These are phyloP conservation scores for Zygoascus biomembranicola DNA, from an alignment of 805 yeast genomes.

Conservation along the genomic window DNA sequence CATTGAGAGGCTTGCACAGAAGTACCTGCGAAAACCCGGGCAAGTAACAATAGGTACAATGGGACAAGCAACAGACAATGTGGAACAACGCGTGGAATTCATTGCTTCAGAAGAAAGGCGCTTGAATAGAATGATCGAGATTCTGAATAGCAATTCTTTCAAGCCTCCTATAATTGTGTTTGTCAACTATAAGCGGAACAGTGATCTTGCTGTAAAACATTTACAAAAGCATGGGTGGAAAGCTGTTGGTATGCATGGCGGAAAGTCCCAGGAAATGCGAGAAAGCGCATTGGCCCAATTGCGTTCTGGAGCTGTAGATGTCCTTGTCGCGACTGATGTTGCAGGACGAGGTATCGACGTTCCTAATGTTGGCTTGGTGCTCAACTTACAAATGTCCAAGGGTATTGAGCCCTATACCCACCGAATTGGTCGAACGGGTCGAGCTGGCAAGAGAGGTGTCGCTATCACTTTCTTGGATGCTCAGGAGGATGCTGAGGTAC, in stretches of 20 bases:
- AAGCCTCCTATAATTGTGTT: conserved; percentile 67
- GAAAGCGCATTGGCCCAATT: conserved; percentile 65
- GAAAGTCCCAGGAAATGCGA: conserved; percentile 76
- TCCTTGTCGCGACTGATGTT: conserved; percentile 86
- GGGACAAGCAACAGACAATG: conserved; percentile 58
- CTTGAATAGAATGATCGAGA: conserved; percentile 34
- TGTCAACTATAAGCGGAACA: conserved; percentile 66
- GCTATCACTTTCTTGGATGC: conserved; percentile 62
- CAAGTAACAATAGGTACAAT: conserved; percentile 59
- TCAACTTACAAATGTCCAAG: conserved; percentile 79
- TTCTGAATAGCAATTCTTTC: conserved; percentile 30
- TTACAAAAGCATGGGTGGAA: conserved; percentile 39
- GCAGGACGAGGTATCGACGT: conserved; percentile 96
- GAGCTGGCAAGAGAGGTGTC: conserved; percentile 79
- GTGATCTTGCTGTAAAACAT: conserved; percentile 41
- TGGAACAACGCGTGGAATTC: conserved; percentile 60
- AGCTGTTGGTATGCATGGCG: conserved; percentile 72
- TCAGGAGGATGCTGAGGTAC: conserved; percentile 43
- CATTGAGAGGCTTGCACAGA: conserved; percentile 57
- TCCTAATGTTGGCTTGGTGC: conserved; percentile 74
- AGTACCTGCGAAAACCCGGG: conserved; percentile 54
- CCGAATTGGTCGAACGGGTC: conserved; percentile 92
- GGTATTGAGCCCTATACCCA: conserved; percentile 80
- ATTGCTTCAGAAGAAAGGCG: conserved; percentile 38
- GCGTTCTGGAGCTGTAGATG: conserved; percentile 44